Evolutionary conservation across 163 green algal species (phyloP), one percentile per base, ranked within the genome.

Genomic region (Chlamydomonas reinhardtii): DNA sequence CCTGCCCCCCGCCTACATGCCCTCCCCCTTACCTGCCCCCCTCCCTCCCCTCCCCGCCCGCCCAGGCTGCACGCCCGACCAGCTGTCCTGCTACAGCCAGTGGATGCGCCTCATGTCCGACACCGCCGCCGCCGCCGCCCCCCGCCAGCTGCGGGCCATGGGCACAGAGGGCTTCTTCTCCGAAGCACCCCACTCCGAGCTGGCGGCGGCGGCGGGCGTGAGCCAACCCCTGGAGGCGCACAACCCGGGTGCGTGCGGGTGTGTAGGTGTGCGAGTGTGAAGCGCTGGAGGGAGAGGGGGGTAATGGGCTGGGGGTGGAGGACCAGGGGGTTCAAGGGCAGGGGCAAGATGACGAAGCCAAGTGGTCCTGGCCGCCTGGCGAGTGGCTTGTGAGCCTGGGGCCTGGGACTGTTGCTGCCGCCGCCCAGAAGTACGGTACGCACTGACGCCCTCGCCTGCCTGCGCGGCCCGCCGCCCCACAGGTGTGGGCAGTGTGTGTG

Each of bases 151-250:
- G 70, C 29, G 80, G 12, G 35, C 71, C 37, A 66, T 79, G 56
- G 81, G 81, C 70, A 87, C 81, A 2, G 81, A 87, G 81, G 79
- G 81, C 56, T 87, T 87, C 81, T 87, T 35, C 29, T 5, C 64
- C 6, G 29, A 71, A 3, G 59, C 19, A 19, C 4, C 12, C 59
- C 59, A n/a, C 59, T 0, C 0, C 8, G 20, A 27, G 24, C 59
- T n/a, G 59, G 59, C 59, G 59, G 19, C 22, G 22, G 59, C 22
- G 59, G 22, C 2, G 59, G 22, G 19, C 4, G 22, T n/a, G 59
- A 22, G 59, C 20, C 22, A 16, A 4, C 59, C 22, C 14, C 59
- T 27, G 59, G 24, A 4, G 59, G 14, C 27, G 27, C 64, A 70
- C 64, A 70, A 22, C 59, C 59, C 22, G 59, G 24, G 22, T 65